A percentile compares a stretch with the other conserved stretches of the same genome.
Conservation (phyloP, 148 eudicot genomes). For the Diospyros lotus region DNA sequence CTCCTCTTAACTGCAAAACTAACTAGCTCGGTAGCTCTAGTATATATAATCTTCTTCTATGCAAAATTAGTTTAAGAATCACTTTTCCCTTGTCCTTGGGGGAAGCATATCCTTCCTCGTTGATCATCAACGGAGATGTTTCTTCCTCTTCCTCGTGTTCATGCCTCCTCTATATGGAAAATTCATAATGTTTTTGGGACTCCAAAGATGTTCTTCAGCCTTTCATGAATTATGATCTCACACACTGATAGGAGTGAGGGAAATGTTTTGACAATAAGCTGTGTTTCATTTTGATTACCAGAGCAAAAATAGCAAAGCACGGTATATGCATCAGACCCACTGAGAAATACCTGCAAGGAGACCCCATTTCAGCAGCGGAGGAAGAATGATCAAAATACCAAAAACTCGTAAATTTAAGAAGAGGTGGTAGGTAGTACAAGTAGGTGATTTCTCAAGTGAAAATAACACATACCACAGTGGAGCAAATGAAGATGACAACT, state of each 20-base stretch:
- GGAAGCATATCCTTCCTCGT: background rate
- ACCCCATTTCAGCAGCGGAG: background rate
- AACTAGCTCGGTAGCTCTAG: no score
- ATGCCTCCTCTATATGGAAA: background rate
- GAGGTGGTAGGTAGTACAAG: background rate
- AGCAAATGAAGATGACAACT: conserved; percentile 67
- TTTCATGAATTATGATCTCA: conserved; percentile 9
- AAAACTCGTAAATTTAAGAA: background rate
- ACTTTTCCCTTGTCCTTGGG: no score
- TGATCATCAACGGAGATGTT: background rate
- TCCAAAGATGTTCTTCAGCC: background rate
- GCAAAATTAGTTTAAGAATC: background rate
- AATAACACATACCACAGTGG: conserved; percentile 68
- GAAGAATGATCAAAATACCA: background rate
- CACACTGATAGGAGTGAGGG: conserved; percentile 51
- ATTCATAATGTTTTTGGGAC: background rate
- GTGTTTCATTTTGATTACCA: conserved; percentile 71
- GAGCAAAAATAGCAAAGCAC: conserved; percentile 67
- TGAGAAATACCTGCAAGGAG: conserved; percentile 56
- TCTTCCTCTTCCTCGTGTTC: conserved; percentile 1
- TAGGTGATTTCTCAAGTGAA: background rate
- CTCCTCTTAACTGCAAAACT: background rate
- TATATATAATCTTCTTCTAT: background rate
- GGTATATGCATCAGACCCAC: conserved; percentile 82
- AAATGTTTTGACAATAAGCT: conserved; percentile 47